These are phyloP conservation scores for Tulasnella sp. DNA, from an alignment of 768 basidiomycete species.

Conservation along the genomic window DNA sequence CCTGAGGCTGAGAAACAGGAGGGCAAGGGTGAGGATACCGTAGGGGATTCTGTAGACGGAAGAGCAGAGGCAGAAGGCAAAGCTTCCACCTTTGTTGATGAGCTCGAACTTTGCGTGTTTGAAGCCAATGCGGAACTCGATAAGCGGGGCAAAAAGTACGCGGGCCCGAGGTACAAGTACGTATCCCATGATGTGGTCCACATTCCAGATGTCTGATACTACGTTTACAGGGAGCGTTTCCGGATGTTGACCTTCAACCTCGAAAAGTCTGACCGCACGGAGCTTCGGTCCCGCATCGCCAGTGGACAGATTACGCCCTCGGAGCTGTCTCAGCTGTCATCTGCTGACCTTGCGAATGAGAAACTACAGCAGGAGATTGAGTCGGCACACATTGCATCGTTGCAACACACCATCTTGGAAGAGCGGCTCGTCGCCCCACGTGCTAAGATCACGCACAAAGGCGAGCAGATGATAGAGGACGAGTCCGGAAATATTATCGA, in stretches of 20 bases:
- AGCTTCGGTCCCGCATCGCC: conserved; percentile 68
- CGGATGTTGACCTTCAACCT: conserved; percentile 83
- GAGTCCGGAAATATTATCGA: conserved; percentile 23
- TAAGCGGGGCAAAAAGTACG: conserved; percentile 48
- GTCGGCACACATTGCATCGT: conserved; percentile 65
- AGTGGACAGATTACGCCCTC: conserved; percentile 50
- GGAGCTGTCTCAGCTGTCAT: conserved; percentile 72
- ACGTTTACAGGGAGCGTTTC: conserved; percentile 60
- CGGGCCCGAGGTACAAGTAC: conserved; percentile 72
- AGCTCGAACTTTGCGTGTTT: conserved; percentile 65
- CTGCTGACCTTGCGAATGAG: conserved; percentile 80
- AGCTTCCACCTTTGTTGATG: conserved; percentile 35
- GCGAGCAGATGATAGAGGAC: conserved; percentile 80
- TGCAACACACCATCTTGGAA: conserved; percentile 69
- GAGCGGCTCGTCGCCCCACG: conserved; percentile 49
- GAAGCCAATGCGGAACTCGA: conserved; percentile 68
- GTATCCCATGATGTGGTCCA: conserved; percentile 22
- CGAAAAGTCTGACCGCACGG: conserved; percentile 64
- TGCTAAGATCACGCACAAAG: conserved; percentile 89
- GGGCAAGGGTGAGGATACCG: conserved; percentile 23
- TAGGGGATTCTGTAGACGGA: conserved; percentile 30
- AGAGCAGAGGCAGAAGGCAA: conserved; percentile 36
- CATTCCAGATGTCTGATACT: conserved; percentile 12
- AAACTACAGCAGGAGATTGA: conserved; percentile 74
- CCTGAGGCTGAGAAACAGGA: conserved; percentile 27